These are phyloP conservation scores for Oryza brachyantha DNA, from an alignment of 176 grass and related monocot species.

Conservation along the genomic window DNA sequence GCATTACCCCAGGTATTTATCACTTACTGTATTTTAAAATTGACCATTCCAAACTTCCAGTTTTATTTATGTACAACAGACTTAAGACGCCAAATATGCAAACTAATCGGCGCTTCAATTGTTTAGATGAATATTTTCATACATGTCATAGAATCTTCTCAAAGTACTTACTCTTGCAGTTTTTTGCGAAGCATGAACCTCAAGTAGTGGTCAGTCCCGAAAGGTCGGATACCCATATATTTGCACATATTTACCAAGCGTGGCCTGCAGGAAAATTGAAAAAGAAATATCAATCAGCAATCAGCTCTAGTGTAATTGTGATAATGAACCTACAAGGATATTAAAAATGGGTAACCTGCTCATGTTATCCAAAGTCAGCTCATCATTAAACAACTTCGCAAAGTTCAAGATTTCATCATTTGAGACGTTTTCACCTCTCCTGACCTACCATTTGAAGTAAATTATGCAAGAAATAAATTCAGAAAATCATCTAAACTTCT, in stretches of 20 bases:
- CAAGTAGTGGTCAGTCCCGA: constrained; percentile 95
- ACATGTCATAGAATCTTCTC: background rate
- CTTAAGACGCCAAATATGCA: background rate
- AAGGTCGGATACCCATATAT: constrained; percentile 96
- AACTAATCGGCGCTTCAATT: constrained; percentile 15
- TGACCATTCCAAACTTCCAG: background rate
- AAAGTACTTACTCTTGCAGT: constrained; percentile 75
- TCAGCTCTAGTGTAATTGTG: constrained; percentile 16
- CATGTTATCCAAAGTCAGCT: constrained; percentile 99
- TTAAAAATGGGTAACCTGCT: constrained; percentile 63
- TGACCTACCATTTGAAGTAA: constrained; percentile 62
- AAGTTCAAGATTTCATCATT: constrained; percentile 98
- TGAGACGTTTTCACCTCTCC: constrained; percentile 77
- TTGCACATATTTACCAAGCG: constrained; percentile 99
- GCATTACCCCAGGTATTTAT: background rate
- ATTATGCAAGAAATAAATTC: constrained; percentile 36
- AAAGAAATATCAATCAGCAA: constrained; percentile 16
- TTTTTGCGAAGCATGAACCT: constrained; percentile 97
- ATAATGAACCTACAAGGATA: constrained; percentile 19
- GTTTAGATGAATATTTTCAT: background rate
- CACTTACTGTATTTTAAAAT: background rate
- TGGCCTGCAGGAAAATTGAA: constrained; percentile 54
- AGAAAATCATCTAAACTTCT: background rate
- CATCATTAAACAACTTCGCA: constrained; percentile 97
- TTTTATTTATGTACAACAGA: background rate